Evolutionary conservation across 148 eudicot species (phyloP).

Genomic region (Mesembryanthemum crystallinum): DNA sequence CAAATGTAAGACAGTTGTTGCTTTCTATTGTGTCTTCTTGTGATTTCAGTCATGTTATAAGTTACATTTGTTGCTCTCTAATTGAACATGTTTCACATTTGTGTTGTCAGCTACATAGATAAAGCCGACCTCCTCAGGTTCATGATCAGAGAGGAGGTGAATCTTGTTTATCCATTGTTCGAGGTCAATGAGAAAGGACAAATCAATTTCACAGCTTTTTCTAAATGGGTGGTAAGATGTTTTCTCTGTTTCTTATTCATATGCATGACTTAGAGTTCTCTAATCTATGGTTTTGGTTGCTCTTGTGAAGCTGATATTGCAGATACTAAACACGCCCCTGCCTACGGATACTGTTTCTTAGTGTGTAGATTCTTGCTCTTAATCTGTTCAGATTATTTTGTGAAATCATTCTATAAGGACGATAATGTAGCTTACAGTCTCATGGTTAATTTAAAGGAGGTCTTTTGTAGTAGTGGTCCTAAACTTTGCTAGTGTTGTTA

Average conservation of each 20-base stretch:
- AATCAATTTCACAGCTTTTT: slow-evolving; percentile 51
- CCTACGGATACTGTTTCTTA: background rate
- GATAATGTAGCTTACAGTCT: no score
- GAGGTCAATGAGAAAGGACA: slow-evolving; percentile 57
- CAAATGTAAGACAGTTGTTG: slow-evolving; percentile 19
- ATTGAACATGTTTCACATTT: slow-evolving; percentile 2
- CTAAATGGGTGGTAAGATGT: slow-evolving; percentile 74
- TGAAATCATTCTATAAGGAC: no score
- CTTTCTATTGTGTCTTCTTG: background rate
- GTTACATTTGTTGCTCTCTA: background rate
- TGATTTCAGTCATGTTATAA: background rate
- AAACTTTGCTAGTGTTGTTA: background rate
- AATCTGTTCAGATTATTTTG: no score
- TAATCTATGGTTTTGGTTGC: background rate
- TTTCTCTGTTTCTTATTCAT: slow-evolving; percentile 6
- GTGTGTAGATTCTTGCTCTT: background rate
- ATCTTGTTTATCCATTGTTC: slow-evolving; percentile 48
- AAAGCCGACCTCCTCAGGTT: slow-evolving; percentile 56
- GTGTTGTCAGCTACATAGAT: slow-evolving; percentile 50
- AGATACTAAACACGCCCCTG: no score
- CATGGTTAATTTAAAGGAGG: background rate
- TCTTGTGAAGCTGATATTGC: background rate
- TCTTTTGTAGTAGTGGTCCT: background rate
- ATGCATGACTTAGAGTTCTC: background rate
- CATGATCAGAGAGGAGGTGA: slow-evolving; percentile 77